These are phyloP conservation scores for Lathyrus aphaca DNA, from an alignment of 306 rosid species.

Conservation along the genomic window DNA sequence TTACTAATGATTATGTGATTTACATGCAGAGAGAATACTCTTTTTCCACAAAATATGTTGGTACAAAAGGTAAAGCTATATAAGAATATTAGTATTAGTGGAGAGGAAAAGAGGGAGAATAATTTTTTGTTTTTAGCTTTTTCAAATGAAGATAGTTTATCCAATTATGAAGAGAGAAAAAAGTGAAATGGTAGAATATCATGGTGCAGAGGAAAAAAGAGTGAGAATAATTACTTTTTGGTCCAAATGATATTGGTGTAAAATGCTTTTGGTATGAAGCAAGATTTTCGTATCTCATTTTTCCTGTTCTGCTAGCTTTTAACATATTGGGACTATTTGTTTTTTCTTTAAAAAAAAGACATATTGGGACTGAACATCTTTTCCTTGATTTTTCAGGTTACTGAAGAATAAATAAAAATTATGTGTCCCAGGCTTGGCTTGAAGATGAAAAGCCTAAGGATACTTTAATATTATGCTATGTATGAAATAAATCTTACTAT, in stretches of 20 bases:
- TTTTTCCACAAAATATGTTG: background rate
- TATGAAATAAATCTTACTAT: slow-evolving; percentile 42
- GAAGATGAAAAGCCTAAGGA: slow-evolving; percentile 34
- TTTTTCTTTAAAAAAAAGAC: no score
- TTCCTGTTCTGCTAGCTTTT: background rate
- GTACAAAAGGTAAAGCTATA: background rate
- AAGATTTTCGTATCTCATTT: background rate
- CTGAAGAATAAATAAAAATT: slow-evolving; percentile 27
- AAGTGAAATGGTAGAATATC: background rate
- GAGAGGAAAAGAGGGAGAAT: background rate
- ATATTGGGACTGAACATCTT: background rate
- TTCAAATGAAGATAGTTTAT: background rate
- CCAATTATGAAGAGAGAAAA: background rate
- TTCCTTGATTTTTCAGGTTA: slow-evolving; percentile 38
- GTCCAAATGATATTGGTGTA: no score
- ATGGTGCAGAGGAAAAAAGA: background rate
- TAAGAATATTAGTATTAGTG: background rate
- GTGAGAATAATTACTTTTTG: background rate
- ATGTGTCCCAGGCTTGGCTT: background rate
- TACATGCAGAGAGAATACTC: background rate
- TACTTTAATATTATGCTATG: slow-evolving; percentile 13
- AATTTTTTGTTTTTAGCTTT: background rate
- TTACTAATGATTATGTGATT: background rate
- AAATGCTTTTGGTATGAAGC: background rate
- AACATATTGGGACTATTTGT: background rate